phyloP scores from a whole-genome alignment of 352 stramenopile genomes.

The Pythium insidiosum region DNA sequence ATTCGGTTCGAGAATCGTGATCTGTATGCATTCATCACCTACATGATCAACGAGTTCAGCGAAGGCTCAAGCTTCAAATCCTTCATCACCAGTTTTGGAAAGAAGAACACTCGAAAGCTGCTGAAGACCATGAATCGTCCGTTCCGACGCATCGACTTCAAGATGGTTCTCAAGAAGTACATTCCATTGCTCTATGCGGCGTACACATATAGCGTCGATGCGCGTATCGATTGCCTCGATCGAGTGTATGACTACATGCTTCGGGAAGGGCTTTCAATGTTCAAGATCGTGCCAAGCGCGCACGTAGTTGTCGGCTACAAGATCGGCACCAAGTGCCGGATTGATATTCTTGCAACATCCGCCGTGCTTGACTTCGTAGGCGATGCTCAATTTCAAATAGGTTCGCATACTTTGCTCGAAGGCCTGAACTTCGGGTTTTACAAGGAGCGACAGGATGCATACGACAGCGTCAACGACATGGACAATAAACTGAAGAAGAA shows the following conservation, averaged over 20 bases:
- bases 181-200: not conserved
- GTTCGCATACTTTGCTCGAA: constrained; percentile 1
- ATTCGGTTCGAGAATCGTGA: constrained; percentile 7
- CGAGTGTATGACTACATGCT: constrained; percentile 6
- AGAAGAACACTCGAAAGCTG: constrained; percentile 1
- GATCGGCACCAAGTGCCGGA: not conserved
- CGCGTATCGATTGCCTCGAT: constrained; percentile 1
- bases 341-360: constrained; percentile 1
- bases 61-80: constrained; percentile 5
- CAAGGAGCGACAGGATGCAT: not conserved
- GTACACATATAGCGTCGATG: constrained; percentile 2
- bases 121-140: constrained; percentile 1
- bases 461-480: not conserved
- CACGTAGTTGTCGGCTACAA: constrained; percentile 4
- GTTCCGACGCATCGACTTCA: constrained; percentile 3
- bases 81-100: constrained; percentile 1
- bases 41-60: constrained; percentile 4
- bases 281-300: constrained; percentile 4
- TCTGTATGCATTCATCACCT: constrained; percentile 2
- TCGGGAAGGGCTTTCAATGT: not conserved
- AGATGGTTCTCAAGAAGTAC: constrained; percentile 5
- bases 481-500: not conserved
- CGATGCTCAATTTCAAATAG: not conserved
- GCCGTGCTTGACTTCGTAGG: not conserved
- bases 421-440: constrained; percentile 7